phyloP scores from a whole-genome alignment of 768 basidiomycete species.

The Auricularia cornea region DNA sequence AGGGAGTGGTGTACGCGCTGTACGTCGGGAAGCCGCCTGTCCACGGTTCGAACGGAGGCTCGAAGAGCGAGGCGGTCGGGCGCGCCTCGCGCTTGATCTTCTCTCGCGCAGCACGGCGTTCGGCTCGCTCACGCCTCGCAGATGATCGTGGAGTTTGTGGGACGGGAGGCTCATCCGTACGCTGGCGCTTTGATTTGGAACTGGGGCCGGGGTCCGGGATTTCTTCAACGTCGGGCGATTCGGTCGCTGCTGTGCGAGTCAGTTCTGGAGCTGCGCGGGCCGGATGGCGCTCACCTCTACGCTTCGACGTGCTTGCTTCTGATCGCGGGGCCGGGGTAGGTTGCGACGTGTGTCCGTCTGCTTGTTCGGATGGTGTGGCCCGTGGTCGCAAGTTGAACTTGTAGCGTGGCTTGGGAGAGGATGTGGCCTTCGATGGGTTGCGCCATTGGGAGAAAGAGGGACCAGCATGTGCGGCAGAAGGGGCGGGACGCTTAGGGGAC shows the following conservation, averaged over 20 bases:
- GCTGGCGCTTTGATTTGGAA: not conserved
- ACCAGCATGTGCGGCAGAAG: too few relatives aligned
- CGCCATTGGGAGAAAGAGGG: too few relatives aligned
- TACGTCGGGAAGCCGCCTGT: not conserved
- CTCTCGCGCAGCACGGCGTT: not conserved
- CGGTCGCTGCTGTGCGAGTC: not conserved
- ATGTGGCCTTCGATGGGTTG: too few relatives aligned
- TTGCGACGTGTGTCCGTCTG: too few relatives aligned
- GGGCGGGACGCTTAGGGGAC: too few relatives aligned
- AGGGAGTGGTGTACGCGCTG: too few relatives aligned
- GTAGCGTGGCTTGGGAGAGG: too few relatives aligned
- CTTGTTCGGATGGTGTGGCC: too few relatives aligned
- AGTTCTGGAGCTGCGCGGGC: not conserved
- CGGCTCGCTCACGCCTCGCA: not conserved
- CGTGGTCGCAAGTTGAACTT: too few relatives aligned
- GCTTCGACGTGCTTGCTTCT: not conserved
- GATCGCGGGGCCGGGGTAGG: too few relatives aligned
- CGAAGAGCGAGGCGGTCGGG: not conserved
- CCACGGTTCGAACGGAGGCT: not conserved
- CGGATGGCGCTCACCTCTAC: not conserved
- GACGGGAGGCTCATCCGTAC: not conserved
- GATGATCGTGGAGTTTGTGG: not conserved
- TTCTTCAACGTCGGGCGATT: not conserved
- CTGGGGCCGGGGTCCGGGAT: not conserved
- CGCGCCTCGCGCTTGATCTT: not conserved